phyloP scores from a whole-genome alignment of 2,329 filamentous ascomycete species.

The Aspergillus proliferans region DNA sequence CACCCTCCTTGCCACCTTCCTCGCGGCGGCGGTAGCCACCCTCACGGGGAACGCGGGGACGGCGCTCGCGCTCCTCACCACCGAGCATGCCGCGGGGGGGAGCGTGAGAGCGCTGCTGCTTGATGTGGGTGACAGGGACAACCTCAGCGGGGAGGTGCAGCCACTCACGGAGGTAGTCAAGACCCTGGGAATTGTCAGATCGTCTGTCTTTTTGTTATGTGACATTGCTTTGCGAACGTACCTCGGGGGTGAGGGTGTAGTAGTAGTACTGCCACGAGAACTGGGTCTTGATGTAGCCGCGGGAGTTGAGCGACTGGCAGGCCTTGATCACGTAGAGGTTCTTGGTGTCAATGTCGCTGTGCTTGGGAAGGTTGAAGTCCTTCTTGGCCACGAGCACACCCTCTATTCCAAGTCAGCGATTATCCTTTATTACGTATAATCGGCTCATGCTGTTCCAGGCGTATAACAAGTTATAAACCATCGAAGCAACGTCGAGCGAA shows the following conservation, averaged over 20 bases:
- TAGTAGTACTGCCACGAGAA: slow-evolving; percentile 99
- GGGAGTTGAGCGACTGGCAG: slow-evolving; percentile 94
- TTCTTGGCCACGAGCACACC: slow-evolving; percentile 94
- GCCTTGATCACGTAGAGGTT: slow-evolving; percentile 99
- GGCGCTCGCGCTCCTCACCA: slow-evolving; percentile 72
- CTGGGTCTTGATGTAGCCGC: slow-evolving; percentile 98
- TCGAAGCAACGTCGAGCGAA: background rate
- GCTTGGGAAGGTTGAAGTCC: slow-evolving; percentile 97
- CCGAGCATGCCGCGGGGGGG: slow-evolving; percentile 98
- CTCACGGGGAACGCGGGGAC: slow-evolving; percentile 72
- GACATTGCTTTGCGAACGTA: slow-evolving; percentile 8
- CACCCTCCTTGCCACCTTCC: slow-evolving; percentile 82
- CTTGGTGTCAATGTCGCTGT: slow-evolving; percentile 98
- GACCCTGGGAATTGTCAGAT: slow-evolving; percentile 52
- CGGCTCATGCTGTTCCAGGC: slow-evolving; percentile 3
- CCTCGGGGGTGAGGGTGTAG: slow-evolving; percentile 97
- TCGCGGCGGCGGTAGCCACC: slow-evolving; percentile 91
- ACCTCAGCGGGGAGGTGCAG: slow-evolving; percentile 99
- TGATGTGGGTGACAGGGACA: slow-evolving; percentile 99
- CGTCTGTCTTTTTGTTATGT: background rate
- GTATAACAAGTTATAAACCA: background rate
- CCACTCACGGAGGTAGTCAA: slow-evolving; percentile 99
- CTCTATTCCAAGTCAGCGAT: slow-evolving; percentile 42
- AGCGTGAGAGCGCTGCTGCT: slow-evolving; percentile 98
- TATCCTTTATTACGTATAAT: slow-evolving; percentile 10